Conservation (phyloP, 805 yeast species). For the Metschnikowia bowlesiae region DNA sequence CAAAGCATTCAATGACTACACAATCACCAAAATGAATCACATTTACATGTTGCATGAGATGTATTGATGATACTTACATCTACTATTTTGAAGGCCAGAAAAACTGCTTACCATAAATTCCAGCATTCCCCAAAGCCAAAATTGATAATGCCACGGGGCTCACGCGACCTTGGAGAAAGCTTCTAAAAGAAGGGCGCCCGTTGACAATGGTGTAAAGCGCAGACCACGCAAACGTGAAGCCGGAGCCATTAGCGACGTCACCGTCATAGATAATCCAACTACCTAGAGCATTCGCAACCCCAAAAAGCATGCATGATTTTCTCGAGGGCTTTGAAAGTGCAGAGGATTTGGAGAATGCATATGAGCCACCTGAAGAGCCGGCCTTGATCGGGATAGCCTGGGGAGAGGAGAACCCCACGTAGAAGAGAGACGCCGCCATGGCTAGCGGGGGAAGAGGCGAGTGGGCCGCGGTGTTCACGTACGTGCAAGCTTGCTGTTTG, state of each 20-base stretch:
- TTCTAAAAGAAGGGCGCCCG: slow-evolving; percentile 52
- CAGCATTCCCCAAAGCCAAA: slow-evolving; percentile 58
- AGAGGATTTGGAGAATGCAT: slow-evolving; percentile 16
- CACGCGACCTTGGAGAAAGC: slow-evolving; percentile 51
- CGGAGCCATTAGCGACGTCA: slow-evolving; percentile 74
- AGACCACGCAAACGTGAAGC: slow-evolving; percentile 79
- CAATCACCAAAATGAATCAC: background rate
- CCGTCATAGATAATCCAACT: slow-evolving; percentile 74
- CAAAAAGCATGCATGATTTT: slow-evolving; percentile 50
- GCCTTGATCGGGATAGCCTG: slow-evolving; percentile 9
- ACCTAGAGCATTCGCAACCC: slow-evolving; percentile 59
- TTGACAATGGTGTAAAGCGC: slow-evolving; percentile 67
- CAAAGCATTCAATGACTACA: too few species aligned
- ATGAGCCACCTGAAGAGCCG: slow-evolving; percentile 20
- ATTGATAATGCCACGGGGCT: slow-evolving; percentile 59
- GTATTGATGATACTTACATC: background rate
- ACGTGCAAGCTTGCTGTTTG: slow-evolving; percentile 8
- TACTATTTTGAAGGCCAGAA: slow-evolving; percentile 36
- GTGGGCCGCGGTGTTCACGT: slow-evolving; percentile 13
- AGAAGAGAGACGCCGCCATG: slow-evolving; percentile 11
- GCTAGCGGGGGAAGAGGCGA: slow-evolving; percentile 18
- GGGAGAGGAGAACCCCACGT: slow-evolving; percentile 13
- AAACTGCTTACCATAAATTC: slow-evolving; percentile 66
- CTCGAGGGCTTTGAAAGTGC: slow-evolving; percentile 31
- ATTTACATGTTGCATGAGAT: background rate